Base-by-base conservation (phyloP, 345 rosid species). In the Dipteronia sinensis region DNA sequence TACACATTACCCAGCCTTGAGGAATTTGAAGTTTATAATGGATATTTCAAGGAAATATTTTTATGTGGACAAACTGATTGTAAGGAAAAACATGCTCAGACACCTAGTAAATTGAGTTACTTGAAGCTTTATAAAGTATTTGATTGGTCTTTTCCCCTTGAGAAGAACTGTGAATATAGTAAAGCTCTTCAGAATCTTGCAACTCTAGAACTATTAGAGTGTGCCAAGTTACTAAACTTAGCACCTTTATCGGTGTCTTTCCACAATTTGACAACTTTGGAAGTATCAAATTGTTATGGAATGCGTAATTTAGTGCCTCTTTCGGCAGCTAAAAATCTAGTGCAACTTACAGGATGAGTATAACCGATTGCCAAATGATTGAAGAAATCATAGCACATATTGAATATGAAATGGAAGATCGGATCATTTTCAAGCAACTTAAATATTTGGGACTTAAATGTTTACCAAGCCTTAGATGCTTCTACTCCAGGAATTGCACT, bases 231-330 rank as follows among this genome's bases (percentile, higher is more conserved):
- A 62, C 46, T 8, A 2, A 59, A 34, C 63, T 38, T 80, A 55
- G 67, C 23, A 8, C 75, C 78, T 49, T 51, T 77, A 2, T 67
- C 71, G 5, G 19, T 11, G 31, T 55, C 76, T 22, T 76, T 81
- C 20, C 22, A 27, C 10, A 55, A 55, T 55, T 55, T 55, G 59
- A 55, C 59, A 15, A 55, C n/a, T 55, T 55, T 55, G 59, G 59
- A 76, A 11, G 73, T 78, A 27, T 72, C 56, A 3, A 55, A 61
- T 15, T 81, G 86, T 13, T 25, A 78, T 62, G 76, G 65, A 58
- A 62, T 81, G 23, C 2, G 11, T 7, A 22, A 62, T 64, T 78
- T 84, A 59, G 9, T 78, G 7, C 15, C 77, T 22, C 22, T 44
- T 27, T 74, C 77, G 27, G 40, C 68, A 0, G 81, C 79, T 11